Base-by-base conservation (phyloP, 2,329 filamentous ascomycete genomes). In the Moelleriella libera region DNA sequence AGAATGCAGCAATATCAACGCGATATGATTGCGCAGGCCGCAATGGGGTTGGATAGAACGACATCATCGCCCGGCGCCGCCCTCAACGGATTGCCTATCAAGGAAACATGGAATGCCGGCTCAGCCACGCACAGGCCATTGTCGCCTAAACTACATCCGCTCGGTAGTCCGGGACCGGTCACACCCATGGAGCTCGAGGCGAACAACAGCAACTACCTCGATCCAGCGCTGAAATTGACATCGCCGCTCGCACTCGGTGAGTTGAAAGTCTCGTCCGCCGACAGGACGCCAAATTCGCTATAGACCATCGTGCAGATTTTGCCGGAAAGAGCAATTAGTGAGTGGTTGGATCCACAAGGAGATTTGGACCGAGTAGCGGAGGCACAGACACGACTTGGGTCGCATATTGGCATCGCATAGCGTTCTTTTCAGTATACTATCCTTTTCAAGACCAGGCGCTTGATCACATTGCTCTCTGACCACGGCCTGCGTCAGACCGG, bases 11-110 rank as follows among this genome's bases (percentile, higher is more conserved):
- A 80, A 53, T 81, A 80, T 52, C 74, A 80, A 54, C 67, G 73
- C 45, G 75, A 80, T 48, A 79, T 80, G 76, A 71, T 79, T 44
- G 70, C 72, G 1, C 76, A 80, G 55, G 74, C 76, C 6, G 65
- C 67, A 30, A 61, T 74, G 51, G 74, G 72, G 6, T 51, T 66
- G 0, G 57, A 58, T 9, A 54, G 55, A 44, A 57, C 58, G 1
- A 50, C 49, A 41, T 57, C 50, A 9, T 51, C 56, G 34, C 56
- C 50, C 40, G 56, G 61, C 7, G 54, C 66, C 11, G 57, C 60
- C 5, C 52, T 69, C 14, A 64, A 60, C 37, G 60, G 60, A 14
- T 50, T 64, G 14, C 59, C 64, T 1, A 51, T 69, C 30, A 59
- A 60, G 47, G 65, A 67, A 34, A 55, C 67, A 3, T 64, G 65